Base-by-base conservation (phyloP, 2,329 filamentous ascomycete genomes). In the Talaromyces pinophilus region DNA sequence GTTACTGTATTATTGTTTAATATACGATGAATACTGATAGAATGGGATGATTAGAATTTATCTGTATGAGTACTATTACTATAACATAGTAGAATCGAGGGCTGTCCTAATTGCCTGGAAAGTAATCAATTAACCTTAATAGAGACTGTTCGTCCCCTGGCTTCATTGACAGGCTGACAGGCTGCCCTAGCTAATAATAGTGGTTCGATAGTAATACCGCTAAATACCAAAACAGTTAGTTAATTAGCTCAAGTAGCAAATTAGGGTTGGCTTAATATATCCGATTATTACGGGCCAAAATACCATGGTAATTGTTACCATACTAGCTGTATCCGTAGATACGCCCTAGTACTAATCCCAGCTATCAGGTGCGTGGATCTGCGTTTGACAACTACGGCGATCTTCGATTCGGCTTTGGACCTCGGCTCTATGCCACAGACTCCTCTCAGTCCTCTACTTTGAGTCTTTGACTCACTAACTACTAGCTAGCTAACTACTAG, bases 321-420 rank as follows among this genome's bases (percentile, higher is more conserved):
- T 54, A 54, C 28, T 11, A 33, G 17, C 28, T 15, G 11, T 30
- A 50, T 19, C 19, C 19, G 19, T 19, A 19, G 13, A 19, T 50
- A 50, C 19, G 11, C 3, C 5, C 46, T 25, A 50, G 25, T 28
- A 28, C 46, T 28, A 33, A 13, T 33, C 33, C 50, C 46, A 52
- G 28, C 50, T n/a, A 54, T 33, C 50, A 54, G 25, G 48, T 35
- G 17, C 52, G 30, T 57, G 33, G 54, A 57, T 57, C 54, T 25
- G 10, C 54, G 40, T 57, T 57, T 38, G 54, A 57, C 54, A 57
- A 54, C 30, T 57, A 19, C 30, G n/a, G n/a, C 33, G 54, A 57
- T 57, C 30, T 25, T 38, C 33, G 40, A 10, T 38, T 33, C 28
- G 28, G 50, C 52, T 35, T 17, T 57, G 33, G 15, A 22, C 30